phyloP scores from a whole-genome alignment of 805 yeast species.

The Saccharomyces jurei region DNA sequence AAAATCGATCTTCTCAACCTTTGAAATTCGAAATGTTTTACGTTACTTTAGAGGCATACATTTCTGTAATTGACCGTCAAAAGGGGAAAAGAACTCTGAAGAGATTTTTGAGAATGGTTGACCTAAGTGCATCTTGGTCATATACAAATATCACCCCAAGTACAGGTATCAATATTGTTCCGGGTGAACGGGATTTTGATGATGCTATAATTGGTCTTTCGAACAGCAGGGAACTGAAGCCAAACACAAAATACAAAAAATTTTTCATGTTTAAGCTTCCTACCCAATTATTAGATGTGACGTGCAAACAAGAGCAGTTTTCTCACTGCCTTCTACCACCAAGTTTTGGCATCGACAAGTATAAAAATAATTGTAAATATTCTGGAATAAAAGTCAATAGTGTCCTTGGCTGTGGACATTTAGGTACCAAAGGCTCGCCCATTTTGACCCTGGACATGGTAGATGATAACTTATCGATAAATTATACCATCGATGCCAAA shows the following conservation, averaged over 20 bases:
- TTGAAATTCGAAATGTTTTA: slow-evolving; percentile 57
- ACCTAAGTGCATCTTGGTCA: slow-evolving; percentile 47
- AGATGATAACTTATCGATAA: slow-evolving; percentile 39
- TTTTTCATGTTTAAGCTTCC: slow-evolving; percentile 55
- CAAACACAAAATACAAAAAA: slow-evolving; percentile 46
- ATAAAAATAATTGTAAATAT: slow-evolving; percentile 27
- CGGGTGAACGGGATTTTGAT: slow-evolving; percentile 41
- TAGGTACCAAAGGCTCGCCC: slow-evolving; percentile 46
- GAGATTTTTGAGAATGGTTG: slow-evolving; percentile 52
- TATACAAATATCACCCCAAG: slow-evolving; percentile 45
- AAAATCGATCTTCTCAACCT: slow-evolving; percentile 39
- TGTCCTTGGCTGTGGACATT: slow-evolving; percentile 42
- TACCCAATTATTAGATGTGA: slow-evolving; percentile 41
- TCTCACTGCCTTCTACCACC: slow-evolving; percentile 36
- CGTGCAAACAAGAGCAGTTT: slow-evolving; percentile 40
- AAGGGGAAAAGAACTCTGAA: slow-evolving; percentile 34
- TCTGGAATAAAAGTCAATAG: slow-evolving; percentile 27
- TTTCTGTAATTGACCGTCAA: slow-evolving; percentile 27
- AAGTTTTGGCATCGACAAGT: slow-evolving; percentile 33
- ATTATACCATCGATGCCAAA: slow-evolving; percentile 49
- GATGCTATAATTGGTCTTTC: slow-evolving; percentile 44
- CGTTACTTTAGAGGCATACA: slow-evolving; percentile 40
- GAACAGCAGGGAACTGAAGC: slow-evolving; percentile 40
- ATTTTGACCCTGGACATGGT: slow-evolving; percentile 44
- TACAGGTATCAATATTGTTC: slow-evolving; percentile 42